Evolutionary conservation across 164 flowering plant genomes (phyloP).

Genomic region (Vitis labrusca): DNA sequence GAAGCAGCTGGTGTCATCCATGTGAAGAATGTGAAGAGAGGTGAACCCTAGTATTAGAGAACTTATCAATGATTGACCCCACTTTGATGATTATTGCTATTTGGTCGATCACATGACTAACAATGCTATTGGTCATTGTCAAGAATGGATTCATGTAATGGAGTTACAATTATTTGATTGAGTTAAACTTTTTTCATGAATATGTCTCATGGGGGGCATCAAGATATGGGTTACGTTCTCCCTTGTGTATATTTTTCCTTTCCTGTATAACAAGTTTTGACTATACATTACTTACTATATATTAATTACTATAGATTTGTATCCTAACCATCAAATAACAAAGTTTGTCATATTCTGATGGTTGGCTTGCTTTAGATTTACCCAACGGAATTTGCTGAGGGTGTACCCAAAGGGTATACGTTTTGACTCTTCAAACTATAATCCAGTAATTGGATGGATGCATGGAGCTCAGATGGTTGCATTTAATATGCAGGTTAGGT

Average conservation of each 20-base stretch:
- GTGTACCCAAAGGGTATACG: constrained; percentile 69
- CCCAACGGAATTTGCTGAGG: constrained; percentile 63
- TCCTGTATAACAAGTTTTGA: not conserved
- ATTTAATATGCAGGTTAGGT: constrained; percentile 66
- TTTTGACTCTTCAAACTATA: constrained; percentile 64
- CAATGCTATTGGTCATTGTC: not conserved
- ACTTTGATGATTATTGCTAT: not conserved
- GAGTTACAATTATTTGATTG: not conserved
- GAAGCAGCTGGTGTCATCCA: not conserved
- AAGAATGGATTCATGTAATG: not conserved
- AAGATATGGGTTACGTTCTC: not conserved
- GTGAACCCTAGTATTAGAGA: not conserved
- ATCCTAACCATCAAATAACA: no score
- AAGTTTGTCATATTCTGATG: constrained; percentile 2
- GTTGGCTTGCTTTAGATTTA: constrained; percentile 41
- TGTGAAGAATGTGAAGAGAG: not conserved
- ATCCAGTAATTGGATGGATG: constrained; percentile 62
- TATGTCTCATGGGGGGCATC: not conserved
- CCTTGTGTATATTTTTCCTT: not conserved
- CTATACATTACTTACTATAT: not conserved
- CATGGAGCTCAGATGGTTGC: constrained; percentile 86
- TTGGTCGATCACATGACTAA: not conserved
- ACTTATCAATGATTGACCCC: not conserved
- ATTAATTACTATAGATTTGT: no score
- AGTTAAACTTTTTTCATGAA: not conserved